These are phyloP conservation scores for Erythrophleum fordii DNA, from an alignment of 306 rosid genomes.

Conservation along the genomic window DNA sequence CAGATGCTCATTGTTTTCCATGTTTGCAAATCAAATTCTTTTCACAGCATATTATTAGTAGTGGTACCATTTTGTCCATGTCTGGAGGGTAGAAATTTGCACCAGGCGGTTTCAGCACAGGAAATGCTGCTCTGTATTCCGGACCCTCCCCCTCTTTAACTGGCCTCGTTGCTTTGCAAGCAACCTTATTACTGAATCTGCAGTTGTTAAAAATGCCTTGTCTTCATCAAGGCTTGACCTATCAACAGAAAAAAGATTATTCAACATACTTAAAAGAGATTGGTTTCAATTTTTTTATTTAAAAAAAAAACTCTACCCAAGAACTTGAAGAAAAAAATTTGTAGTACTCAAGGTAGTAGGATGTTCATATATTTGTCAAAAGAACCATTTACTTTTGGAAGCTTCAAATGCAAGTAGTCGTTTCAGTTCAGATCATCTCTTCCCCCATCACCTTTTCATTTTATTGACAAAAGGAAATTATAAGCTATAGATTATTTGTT, in stretches of 20 bases:
- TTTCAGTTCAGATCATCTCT: constrained; percentile 7
- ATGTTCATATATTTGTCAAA: constrained; percentile 7
- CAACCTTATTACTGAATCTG: constrained; percentile 80
- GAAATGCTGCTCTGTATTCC: constrained; percentile 86
- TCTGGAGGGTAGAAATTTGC: constrained; percentile 97
- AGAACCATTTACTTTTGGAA: background rate
- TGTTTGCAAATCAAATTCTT: constrained; percentile 12
- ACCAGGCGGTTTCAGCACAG: constrained; percentile 71
- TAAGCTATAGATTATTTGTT: background rate
- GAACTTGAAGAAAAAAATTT: background rate
- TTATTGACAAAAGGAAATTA: background rate
- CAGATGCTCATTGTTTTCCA: constrained; percentile 34
- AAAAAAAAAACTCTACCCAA: background rate
- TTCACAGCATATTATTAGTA: constrained; percentile 32
- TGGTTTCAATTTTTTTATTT: background rate
- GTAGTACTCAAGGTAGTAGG: constrained; percentile 3
- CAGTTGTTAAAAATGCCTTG: constrained; percentile 83
- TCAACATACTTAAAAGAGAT: background rate
- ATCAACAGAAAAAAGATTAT: constrained; percentile 38
- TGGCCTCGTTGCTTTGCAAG: constrained; percentile 68
- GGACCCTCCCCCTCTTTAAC: constrained; percentile 76
- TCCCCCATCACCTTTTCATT: background rate
- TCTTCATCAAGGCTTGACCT: constrained; percentile 93
- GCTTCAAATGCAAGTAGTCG: background rate
- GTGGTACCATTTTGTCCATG: constrained; percentile 85